Evolutionary conservation across 2,329 filamentous ascomycete species (phyloP).

Genomic region (Neopestalotiopsis clavispora): DNA sequence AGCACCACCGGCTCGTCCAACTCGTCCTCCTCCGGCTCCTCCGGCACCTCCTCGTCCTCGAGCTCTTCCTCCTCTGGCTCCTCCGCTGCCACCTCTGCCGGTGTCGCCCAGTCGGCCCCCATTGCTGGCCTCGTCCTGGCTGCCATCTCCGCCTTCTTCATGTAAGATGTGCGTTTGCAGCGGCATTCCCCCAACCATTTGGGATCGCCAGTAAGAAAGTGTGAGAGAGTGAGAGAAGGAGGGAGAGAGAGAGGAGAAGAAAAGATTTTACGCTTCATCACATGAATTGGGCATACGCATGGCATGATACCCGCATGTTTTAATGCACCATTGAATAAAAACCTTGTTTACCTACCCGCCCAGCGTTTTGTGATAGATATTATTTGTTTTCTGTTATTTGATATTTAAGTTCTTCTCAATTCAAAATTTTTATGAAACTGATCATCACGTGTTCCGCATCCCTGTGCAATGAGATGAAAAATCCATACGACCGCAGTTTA

Average conservation of each 20-base stretch:
- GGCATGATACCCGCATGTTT: conserved; percentile 2
- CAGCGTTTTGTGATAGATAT: neutral
- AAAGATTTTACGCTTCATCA: neutral
- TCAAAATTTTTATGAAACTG: neutral
- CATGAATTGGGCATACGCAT: neutral
- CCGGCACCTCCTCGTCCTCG: neutral
- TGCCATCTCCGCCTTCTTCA: neutral
- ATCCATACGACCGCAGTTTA: too few relatives aligned
- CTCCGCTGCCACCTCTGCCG: conserved; percentile 8
- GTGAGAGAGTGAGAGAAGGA: neutral
- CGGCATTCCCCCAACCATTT: neutral
- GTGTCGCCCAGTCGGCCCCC: neutral
- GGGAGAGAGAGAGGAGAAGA: too few relatives aligned
- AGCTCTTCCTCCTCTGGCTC: neutral
- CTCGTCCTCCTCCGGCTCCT: neutral
- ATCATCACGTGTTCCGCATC: too few relatives aligned
- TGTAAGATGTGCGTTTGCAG: neutral
- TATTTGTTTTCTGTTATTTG: neutral
- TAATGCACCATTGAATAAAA: neutral
- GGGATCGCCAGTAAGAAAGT: neutral
- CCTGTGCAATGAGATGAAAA: too few relatives aligned
- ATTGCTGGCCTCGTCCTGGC: neutral
- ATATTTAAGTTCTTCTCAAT: neutral
- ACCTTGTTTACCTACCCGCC: neutral
- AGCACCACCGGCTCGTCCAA: neutral